Evolutionary conservation across 129 eudicot species (phyloP).

Genomic region (Escallonia rubra): DNA sequence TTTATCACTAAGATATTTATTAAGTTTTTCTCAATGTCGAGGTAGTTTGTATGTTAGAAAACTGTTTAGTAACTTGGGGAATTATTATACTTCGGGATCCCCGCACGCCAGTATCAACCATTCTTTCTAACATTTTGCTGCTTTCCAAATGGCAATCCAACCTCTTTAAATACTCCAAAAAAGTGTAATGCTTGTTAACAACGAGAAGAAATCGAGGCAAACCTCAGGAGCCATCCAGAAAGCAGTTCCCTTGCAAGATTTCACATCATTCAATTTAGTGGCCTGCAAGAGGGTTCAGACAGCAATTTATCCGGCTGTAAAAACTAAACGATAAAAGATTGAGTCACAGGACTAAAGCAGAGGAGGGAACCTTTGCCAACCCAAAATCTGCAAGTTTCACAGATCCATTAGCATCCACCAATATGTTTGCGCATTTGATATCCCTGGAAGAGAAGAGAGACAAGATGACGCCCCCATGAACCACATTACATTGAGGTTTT

Average conservation of each 20-base stretch:
- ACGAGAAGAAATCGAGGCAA: slow-evolving; percentile 17
- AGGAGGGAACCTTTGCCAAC: slow-evolving; percentile 69
- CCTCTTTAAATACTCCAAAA: too few relatives aligned
- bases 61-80: too few relatives aligned
- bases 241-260: slow-evolving; percentile 87
- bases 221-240: slow-evolving; percentile 99
- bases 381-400: slow-evolving; percentile 99
- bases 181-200: too few relatives aligned
- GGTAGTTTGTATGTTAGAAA: too few relatives aligned
- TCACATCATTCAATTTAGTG: slow-evolving; percentile 69
- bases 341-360: background rate
- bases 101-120: too few relatives aligned
- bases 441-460: slow-evolving; percentile 54
- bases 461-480: background rate
- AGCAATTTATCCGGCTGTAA: slow-evolving; percentile 4
- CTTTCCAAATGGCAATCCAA: too few relatives aligned
- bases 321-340: background rate
- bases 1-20: too few relatives aligned
- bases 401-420: slow-evolving; percentile 65
- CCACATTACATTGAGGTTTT: background rate
- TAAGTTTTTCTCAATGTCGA: too few relatives aligned
- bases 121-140: too few relatives aligned
- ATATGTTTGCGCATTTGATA: slow-evolving; percentile 94
- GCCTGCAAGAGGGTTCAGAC: slow-evolving; percentile 44
- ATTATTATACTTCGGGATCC: too few relatives aligned